A percentile compares a stretch with the other conserved stretches of the same genome.
Conservation (phyloP, 768 basidiomycete species). For the Lactifluus volemus region DNA sequence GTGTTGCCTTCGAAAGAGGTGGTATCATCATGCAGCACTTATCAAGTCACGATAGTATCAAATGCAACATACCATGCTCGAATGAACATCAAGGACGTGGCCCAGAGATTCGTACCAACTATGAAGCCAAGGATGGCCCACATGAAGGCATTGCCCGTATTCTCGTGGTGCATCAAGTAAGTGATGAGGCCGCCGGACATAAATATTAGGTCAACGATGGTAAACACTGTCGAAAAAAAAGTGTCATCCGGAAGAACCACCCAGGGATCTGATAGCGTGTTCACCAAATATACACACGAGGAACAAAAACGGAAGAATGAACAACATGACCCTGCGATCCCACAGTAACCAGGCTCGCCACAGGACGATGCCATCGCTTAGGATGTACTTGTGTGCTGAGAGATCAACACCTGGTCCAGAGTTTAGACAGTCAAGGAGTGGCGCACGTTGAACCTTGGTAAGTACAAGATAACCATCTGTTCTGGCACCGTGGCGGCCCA, state of each 20-base stretch:
- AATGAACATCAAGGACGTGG: constrained; percentile 9
- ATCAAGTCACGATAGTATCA: neutral
- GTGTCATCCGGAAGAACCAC: neutral
- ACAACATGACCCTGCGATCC: neutral
- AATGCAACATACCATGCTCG: neutral
- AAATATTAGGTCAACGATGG: neutral
- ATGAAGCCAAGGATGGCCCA: neutral
- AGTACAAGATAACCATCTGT: neutral
- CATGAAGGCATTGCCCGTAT: neutral
- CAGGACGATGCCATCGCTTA: constrained; percentile 5
- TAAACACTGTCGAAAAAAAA: neutral
- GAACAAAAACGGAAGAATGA: neutral
- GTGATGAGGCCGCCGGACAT: neutral
- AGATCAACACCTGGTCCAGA: neutral
- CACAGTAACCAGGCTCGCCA: constrained; percentile 12
- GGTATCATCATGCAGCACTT: neutral
- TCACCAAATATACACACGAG: constrained; percentile 1
- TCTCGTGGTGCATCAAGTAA: neutral
- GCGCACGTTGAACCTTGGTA: constrained; percentile 4
- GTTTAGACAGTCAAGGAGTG: neutral
- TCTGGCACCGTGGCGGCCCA: neutral
- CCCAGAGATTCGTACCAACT: constrained; percentile 8
- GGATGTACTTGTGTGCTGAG: neutral
- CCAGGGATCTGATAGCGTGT: neutral
- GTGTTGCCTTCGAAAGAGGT: neutral